Evolutionary conservation across 345 rosid genomes (phyloP).

Genomic region (Salix exigua): DNA sequence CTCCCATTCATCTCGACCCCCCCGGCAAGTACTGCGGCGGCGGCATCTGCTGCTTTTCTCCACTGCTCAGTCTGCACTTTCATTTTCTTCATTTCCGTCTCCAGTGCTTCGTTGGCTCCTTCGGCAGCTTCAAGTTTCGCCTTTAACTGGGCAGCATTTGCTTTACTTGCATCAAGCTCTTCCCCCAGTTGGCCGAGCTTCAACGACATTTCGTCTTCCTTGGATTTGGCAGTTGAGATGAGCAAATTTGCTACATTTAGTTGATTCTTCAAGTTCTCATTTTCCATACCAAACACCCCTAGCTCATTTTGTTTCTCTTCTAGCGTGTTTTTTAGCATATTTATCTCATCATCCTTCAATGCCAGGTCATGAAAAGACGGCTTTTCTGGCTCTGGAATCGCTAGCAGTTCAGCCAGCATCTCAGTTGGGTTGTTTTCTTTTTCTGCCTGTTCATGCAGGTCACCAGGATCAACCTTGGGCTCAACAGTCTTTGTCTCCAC

Average conservation of each 20-base stretch:
- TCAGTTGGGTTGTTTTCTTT: constrained; percentile 23
- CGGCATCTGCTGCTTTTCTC: constrained; percentile 95
- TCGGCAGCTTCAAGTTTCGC: constrained; percentile 50
- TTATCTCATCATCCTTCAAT: constrained; percentile 54
- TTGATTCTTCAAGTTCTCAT: constrained; percentile 53
- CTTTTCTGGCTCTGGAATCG: constrained; percentile 29
- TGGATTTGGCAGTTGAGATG: constrained; percentile 36
- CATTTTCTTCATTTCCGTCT: constrained; percentile 78
- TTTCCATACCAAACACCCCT: constrained; percentile 40
- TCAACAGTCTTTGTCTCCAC: constrained; percentile 40
- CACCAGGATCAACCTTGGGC: constrained; percentile 18
- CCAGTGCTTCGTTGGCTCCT: constrained; percentile 56
- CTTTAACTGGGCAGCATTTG: constrained; percentile 36
- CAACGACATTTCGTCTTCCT: constrained; percentile 45
- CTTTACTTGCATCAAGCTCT: constrained; percentile 62
- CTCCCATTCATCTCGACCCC: constrained; percentile 57
- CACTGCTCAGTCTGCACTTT: constrained; percentile 91
- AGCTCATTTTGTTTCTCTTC: constrained; percentile 60
- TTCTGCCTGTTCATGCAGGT: constrained; percentile 14
- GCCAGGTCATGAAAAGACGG: constrained; percentile 25
- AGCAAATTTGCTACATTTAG: constrained; percentile 39
- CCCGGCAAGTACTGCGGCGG: constrained; percentile 80
- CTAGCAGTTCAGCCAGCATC: constrained; percentile 15
- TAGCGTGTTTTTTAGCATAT: constrained; percentile 45
- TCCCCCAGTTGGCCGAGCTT: constrained; percentile 44